Percentiles rank a stretch among this genome's conserved stretches.
phyloP scores from a whole-genome alignment of 495 filamentous ascomycete species.

The Hamigera avellanea region DNA sequence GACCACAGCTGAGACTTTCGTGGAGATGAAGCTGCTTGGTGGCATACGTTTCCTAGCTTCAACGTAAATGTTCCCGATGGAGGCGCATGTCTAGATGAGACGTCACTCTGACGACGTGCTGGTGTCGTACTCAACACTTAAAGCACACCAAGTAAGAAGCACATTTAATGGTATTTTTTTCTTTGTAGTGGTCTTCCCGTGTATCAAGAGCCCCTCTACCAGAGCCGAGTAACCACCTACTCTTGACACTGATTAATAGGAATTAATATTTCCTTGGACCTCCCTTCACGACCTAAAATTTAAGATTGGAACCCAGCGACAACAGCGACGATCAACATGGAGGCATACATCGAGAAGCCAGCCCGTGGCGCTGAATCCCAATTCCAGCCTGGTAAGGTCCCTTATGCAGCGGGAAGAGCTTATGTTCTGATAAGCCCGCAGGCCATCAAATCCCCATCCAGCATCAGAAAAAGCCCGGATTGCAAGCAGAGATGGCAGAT shows the following conservation, averaged over 20 bases:
- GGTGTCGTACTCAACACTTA: not conserved
- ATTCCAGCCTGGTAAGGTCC: conserved; percentile 15
- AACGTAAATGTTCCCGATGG: not conserved
- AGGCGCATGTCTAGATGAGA: not conserved
- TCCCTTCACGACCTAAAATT: not conserved
- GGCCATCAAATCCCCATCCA: conserved; percentile 61
- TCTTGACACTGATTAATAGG: no score
- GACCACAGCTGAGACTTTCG: not conserved
- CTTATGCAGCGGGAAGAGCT: not conserved
- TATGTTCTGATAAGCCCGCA: conserved; percentile 15
- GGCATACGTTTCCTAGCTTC: not conserved
- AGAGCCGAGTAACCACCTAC: no score
- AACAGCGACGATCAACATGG: conserved; percentile 6
- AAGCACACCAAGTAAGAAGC: not conserved
- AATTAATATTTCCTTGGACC: not conserved
- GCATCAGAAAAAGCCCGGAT: conserved; percentile 55
- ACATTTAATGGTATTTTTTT: not conserved
- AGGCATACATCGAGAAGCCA: conserved; percentile 12
- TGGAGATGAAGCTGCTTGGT: not conserved
- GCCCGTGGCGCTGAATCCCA: conserved; percentile 17
- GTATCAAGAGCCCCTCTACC: no score
- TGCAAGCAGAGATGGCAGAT: conserved; percentile 51
- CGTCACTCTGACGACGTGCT: conserved; percentile 1
- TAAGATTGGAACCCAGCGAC: not conserved
- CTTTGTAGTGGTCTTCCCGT: no score